Evolutionary conservation across 345 rosid species (phyloP).

Genomic region (Pugionium cornutum): DNA sequence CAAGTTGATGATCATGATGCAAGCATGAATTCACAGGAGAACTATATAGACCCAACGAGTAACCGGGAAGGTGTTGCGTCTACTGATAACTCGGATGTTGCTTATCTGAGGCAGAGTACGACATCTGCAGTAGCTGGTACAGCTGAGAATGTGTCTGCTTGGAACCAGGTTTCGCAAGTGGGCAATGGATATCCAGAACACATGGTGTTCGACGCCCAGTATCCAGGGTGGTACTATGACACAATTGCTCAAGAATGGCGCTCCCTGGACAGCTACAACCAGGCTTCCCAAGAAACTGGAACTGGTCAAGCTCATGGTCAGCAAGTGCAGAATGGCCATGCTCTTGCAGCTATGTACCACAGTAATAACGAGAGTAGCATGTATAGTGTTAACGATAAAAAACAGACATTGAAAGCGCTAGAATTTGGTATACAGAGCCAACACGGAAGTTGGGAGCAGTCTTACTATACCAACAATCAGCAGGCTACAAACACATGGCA

Average conservation of each 20-base stretch:
- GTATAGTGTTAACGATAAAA: slow-evolving; percentile 46
- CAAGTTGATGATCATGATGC: slow-evolving; percentile 55
- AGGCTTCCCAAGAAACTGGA: slow-evolving; percentile 49
- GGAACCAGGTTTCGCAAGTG: slow-evolving; percentile 68
- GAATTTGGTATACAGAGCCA: slow-evolving; percentile 48
- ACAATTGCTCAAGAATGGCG: slow-evolving; percentile 70
- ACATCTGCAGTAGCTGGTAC: slow-evolving; percentile 56
- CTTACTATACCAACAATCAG: slow-evolving; percentile 50
- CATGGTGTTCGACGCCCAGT: slow-evolving; percentile 85
- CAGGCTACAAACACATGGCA: slow-evolving; percentile 51
- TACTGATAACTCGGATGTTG: slow-evolving; percentile 51
- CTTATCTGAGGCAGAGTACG: slow-evolving; percentile 64
- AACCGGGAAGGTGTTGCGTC: slow-evolving; percentile 50
- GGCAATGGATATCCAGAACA: slow-evolving; percentile 83
- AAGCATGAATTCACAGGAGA: slow-evolving; percentile 41
- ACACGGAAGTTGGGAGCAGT: slow-evolving; percentile 52
- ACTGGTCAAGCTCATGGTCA: slow-evolving; percentile 49
- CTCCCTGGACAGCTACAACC: slow-evolving; percentile 64
- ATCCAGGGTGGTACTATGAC: slow-evolving; percentile 96
- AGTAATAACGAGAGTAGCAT: slow-evolving; percentile 40
- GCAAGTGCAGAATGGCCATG: slow-evolving; percentile 61
- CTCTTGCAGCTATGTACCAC: slow-evolving; percentile 38
- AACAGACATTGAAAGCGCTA: slow-evolving; percentile 47
- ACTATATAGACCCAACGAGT: slow-evolving; percentile 37
- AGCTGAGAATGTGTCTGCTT: slow-evolving; percentile 56